Conservation (phyloP, 768 basidiomycete species). For the Xerocomus potaroensis region DNA sequence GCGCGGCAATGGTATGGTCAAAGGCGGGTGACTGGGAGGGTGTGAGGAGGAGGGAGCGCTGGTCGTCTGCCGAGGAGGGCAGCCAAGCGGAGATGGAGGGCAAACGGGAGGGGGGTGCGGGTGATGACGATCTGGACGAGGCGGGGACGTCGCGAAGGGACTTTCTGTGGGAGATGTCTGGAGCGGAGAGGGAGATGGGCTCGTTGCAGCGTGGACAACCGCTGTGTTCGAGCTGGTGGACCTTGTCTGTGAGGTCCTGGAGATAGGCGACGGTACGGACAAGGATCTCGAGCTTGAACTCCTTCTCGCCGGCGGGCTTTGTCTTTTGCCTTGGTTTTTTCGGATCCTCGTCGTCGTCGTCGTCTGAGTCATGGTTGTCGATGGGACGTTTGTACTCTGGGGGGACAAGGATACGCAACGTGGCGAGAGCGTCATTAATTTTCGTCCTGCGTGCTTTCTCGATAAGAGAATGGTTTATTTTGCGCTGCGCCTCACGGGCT, state of each 20-base stretch:
- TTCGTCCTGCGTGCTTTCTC: slow-evolving; percentile 92
- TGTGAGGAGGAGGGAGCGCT: slow-evolving; percentile 31
- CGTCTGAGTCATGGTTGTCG: slow-evolving; percentile 4
- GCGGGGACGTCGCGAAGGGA: not conserved
- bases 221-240: slow-evolving; percentile 40
- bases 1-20: slow-evolving; percentile 21
- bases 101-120: slow-evolving; percentile 36
- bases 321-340: slow-evolving; percentile 28
- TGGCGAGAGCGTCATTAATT: slow-evolving; percentile 87
- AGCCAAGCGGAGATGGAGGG: slow-evolving; percentile 72
- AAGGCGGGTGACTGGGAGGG: slow-evolving; percentile 33
- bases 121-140: slow-evolving; percentile 6
- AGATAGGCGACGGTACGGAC: slow-evolving; percentile 78
- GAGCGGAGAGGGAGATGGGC: slow-evolving; percentile 12
- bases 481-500: slow-evolving; percentile 81
- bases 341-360: slow-evolving; percentile 33
- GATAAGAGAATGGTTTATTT: slow-evolving; percentile 92
- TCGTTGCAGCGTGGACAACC: slow-evolving; percentile 23
- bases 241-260: slow-evolving; percentile 59
- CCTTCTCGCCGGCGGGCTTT: slow-evolving; percentile 57
- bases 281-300: slow-evolving; percentile 91
- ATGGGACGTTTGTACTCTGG: slow-evolving; percentile 39
- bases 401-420: slow-evolving; percentile 76
- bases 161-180: not conserved
- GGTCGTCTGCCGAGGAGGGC: slow-evolving; percentile 30